A percentile compares a stretch with the other conserved stretches of the same genome.
Evolutionary conservation across 2,329 filamentous ascomycete genomes (phyloP).

Genomic region (Aureobasidium sp.): DNA sequence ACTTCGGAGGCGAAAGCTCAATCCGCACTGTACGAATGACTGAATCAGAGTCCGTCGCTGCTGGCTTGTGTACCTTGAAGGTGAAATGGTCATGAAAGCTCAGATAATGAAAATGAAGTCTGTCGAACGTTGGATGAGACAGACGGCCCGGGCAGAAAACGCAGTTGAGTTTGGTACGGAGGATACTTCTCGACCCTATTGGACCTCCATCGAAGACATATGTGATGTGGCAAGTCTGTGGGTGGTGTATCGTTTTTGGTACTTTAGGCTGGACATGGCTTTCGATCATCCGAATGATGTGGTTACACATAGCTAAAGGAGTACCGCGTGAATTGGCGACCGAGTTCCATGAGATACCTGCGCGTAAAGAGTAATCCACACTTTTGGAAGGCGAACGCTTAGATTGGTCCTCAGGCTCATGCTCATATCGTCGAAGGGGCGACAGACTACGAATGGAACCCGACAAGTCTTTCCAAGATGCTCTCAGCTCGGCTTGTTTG

Average conservation of each 20-base stretch:
- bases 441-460: not conserved
- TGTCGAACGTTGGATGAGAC: constrained; percentile 19
- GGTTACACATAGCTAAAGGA: constrained; percentile 1
- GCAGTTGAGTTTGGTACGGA: constrained; percentile 17
- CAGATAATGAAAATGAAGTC: constrained; percentile 28
- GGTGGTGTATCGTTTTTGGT: not conserved
- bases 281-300: not conserved
- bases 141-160: constrained; percentile 17
- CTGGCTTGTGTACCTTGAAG: constrained; percentile 17
- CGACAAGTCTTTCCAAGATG: constrained; percentile 21
- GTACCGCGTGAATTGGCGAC: not conserved
- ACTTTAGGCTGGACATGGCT: constrained; percentile 20
- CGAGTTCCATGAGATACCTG: constrained; percentile 16
- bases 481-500: constrained; percentile 18
- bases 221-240: constrained; percentile 2
- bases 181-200: constrained; percentile 3
- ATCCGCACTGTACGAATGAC: not conserved
- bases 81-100: constrained; percentile 28
- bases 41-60: not conserved
- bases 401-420: not conserved
- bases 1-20: constrained; percentile 15
- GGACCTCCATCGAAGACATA: constrained; percentile 12
- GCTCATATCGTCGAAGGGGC: constrained; percentile 18
- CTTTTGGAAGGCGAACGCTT: constrained; percentile 8
- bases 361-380: constrained; percentile 2